These are phyloP conservation scores for Penicillium atrosanguineum DNA, from an alignment of 495 filamentous ascomycete species.

Conservation along the genomic window DNA sequence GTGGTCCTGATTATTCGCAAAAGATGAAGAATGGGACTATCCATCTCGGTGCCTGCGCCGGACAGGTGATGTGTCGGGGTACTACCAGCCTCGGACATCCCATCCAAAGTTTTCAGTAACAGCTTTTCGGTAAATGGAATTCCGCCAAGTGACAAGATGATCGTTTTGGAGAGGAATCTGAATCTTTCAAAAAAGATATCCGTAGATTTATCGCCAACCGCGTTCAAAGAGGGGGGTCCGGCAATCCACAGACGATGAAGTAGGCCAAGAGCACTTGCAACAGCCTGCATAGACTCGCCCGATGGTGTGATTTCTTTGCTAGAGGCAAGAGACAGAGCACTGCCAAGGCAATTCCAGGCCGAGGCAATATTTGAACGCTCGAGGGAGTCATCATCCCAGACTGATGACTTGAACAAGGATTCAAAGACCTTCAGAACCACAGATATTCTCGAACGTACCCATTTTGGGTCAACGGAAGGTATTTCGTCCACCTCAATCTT, in stretches of 20 bases:
- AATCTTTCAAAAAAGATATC: slow-evolving; percentile 61
- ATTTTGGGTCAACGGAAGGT: slow-evolving; percentile 75
- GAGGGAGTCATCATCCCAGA: slow-evolving; percentile 49
- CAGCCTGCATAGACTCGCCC: slow-evolving; percentile 72
- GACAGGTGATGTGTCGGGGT: slow-evolving; percentile 47
- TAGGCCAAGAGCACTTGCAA: slow-evolving; percentile 66
- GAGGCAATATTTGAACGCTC: slow-evolving; percentile 42
- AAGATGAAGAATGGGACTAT: slow-evolving; percentile 43
- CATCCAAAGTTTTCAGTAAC: slow-evolving; percentile 40
- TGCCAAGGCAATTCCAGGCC: slow-evolving; percentile 69
- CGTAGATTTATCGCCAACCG: slow-evolving; percentile 15
- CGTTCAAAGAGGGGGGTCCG: slow-evolving; percentile 39
- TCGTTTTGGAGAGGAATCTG: slow-evolving; percentile 55
- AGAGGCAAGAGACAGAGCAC: slow-evolving; percentile 70
- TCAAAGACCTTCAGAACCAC: slow-evolving; percentile 64
- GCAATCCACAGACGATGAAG: slow-evolving; percentile 65
- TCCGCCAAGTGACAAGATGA: slow-evolving; percentile 64
- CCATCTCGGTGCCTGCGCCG: slow-evolving; percentile 22
- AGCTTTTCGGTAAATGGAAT: slow-evolving; percentile 79
- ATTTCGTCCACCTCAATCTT: slow-evolving; percentile 67
- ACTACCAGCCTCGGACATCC: slow-evolving; percentile 40
- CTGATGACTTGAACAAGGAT: slow-evolving; percentile 55
- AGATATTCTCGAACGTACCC: slow-evolving; percentile 71
- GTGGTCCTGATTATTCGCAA: slow-evolving; percentile 32
- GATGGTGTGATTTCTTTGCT: slow-evolving; percentile 90